Conservation (phyloP, 495 filamentous ascomycete species). For the Lentithecium fluviatile region DNA sequence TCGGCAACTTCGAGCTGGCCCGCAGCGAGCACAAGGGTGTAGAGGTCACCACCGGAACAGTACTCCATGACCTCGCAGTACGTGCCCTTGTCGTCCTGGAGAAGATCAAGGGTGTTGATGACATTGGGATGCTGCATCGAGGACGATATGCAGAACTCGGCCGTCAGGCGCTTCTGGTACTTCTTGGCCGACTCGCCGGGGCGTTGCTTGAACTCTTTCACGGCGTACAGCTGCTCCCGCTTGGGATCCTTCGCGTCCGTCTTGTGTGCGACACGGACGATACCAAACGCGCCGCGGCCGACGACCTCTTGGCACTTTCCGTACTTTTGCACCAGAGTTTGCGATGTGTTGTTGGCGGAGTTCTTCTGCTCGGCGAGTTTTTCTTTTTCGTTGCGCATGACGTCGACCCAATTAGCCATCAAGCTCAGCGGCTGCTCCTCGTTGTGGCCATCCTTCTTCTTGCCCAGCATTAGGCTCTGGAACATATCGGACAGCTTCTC, state of each 20-base stretch:
- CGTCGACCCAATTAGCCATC: constrained; percentile 95
- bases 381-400: constrained; percentile 83
- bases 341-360: constrained; percentile 71
- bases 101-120: constrained; percentile 93
- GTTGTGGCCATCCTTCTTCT: constrained; percentile 67
- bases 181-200: constrained; percentile 93
- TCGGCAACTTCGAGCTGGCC: constrained; percentile 91
- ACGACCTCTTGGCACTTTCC: constrained; percentile 98
- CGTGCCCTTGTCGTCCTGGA: constrained; percentile 95
- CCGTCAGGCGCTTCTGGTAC: constrained; percentile 97
- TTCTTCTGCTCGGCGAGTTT: constrained; percentile 73
- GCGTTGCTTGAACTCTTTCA: constrained; percentile 95
- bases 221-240: constrained; percentile 88
- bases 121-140: constrained; percentile 96
- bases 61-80: constrained; percentile 99
- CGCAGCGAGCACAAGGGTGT: constrained; percentile 87
- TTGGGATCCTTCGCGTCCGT: constrained; percentile 75
- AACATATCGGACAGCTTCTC: constrained; percentile 95
- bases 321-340: constrained; percentile 90
- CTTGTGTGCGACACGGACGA: constrained; percentile 98
- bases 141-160: constrained; percentile 98
- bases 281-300: constrained; percentile 95
- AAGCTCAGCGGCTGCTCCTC: constrained; percentile 85
- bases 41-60: constrained; percentile 94
- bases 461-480: constrained; percentile 72